phyloP scores from a whole-genome alignment of 257 asterid genomes.

The Datura wrightii region DNA sequence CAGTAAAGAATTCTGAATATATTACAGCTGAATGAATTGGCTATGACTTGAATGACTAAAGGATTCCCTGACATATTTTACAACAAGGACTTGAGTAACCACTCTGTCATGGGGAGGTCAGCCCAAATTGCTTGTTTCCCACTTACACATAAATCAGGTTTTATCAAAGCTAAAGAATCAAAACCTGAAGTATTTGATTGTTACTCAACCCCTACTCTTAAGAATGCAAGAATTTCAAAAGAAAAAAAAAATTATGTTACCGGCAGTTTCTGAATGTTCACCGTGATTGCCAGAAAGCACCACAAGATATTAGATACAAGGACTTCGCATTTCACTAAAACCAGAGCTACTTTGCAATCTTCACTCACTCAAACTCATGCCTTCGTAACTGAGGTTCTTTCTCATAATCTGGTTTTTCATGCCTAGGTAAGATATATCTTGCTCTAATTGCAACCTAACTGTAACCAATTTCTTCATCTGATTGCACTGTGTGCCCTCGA shows the following conservation, averaged over 20 bases:
- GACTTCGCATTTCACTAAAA: not conserved
- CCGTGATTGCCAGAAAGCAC: not conserved
- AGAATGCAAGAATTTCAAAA: constrained; percentile 17
- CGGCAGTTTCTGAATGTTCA: not conserved
- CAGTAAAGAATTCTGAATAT: constrained; percentile 22
- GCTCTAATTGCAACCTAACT: not conserved
- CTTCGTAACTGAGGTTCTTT: constrained; percentile 21
- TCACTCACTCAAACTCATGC: not conserved
- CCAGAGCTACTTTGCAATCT: constrained; percentile 15
- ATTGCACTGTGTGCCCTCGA: not conserved
- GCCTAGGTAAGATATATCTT: not conserved
- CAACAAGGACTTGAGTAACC: not conserved
- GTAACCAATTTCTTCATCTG: not conserved
- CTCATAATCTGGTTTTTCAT: not conserved
- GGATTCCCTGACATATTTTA: constrained; percentile 4
- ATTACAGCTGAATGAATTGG: constrained; percentile 29
- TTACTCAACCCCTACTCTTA: constrained; percentile 8
- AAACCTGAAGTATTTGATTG: constrained; percentile 6
- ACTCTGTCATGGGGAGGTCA: not conserved
- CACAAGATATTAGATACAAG: constrained; percentile 12
- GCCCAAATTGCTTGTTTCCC: constrained; percentile 16
- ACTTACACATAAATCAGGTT: constrained; percentile 16
- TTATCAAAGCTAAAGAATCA: constrained; percentile 3
- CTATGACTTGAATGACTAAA: constrained; percentile 19
- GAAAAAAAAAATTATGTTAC: not conserved